Conservation (phyloP, 2,329 filamentous ascomycete species). For the Fusarium sp. region DNA sequence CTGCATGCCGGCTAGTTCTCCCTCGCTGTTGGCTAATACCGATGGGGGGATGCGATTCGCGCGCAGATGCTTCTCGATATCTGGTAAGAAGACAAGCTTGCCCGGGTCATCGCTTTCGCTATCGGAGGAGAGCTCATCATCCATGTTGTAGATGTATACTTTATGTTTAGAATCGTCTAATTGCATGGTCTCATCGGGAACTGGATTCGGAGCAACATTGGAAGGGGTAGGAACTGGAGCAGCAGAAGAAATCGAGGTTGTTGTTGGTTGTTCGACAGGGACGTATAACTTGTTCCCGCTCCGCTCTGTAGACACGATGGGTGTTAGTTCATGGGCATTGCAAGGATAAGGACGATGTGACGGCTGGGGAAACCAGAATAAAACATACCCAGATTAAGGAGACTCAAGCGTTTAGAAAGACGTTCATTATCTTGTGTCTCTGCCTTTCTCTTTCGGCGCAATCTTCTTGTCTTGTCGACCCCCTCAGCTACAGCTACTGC, state of each 20-base stretch:
- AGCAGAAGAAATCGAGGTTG: slow-evolving; percentile 34
- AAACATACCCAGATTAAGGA: slow-evolving; percentile 79
- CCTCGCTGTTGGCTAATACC: slow-evolving; percentile 66
- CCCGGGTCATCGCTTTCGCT: slow-evolving; percentile 57
- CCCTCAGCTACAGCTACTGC: slow-evolving; percentile 28
- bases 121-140: slow-evolving; percentile 78
- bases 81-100: slow-evolving; percentile 80
- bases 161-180: slow-evolving; percentile 87
- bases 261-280: slow-evolving; percentile 62
- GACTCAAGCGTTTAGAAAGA: slow-evolving; percentile 83
- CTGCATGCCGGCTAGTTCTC: slow-evolving; percentile 70
- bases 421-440: slow-evolving; percentile 72
- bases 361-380: background rate
- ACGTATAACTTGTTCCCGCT: slow-evolving; percentile 72
- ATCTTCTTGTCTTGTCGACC: slow-evolving; percentile 31
- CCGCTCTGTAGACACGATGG: slow-evolving; percentile 57
- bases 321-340: background rate
- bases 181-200: slow-evolving; percentile 73
- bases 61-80: slow-evolving; percentile 83
- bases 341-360: background rate
- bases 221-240: slow-evolving; percentile 29
- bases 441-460: slow-evolving; percentile 66
- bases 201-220: slow-evolving; percentile 17
- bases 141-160: slow-evolving; percentile 90
- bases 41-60: slow-evolving; percentile 74